Evolutionary conservation across 1,139 yeast genomes (phyloP).

Genomic region (Taphrina wiesneri): DNA sequence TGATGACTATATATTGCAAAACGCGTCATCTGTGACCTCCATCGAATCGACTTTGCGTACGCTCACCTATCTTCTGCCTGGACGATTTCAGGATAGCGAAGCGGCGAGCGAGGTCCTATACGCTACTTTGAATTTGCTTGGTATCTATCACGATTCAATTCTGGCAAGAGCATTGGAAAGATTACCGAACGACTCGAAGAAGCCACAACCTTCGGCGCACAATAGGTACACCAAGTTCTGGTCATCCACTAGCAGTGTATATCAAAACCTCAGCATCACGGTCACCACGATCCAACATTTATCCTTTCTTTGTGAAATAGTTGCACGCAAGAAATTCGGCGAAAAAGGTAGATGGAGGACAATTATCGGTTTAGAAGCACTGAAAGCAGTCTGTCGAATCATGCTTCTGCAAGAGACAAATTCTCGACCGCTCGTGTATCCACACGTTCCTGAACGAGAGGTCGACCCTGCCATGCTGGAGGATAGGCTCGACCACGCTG

Average conservation of each 20-base stretch:
- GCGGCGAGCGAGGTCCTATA: constrained; percentile 46
- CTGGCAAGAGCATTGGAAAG: constrained; percentile 44
- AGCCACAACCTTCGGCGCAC: constrained; percentile 43
- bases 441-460: constrained; percentile 48
- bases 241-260: constrained; percentile 41
- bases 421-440: constrained; percentile 44
- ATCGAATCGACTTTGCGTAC: constrained; percentile 48
- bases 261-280: constrained; percentile 44
- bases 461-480: constrained; percentile 43
- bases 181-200: constrained; percentile 33
- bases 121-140: constrained; percentile 46
- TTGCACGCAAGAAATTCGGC: constrained; percentile 44
- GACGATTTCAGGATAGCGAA: constrained; percentile 50
- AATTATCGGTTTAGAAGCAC: constrained; percentile 45
- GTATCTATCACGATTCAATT: constrained; percentile 48
- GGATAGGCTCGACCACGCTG: constrained; percentile 25
- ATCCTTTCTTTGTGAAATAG: constrained; percentile 49
- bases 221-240: constrained; percentile 46
- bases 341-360: constrained; percentile 44
- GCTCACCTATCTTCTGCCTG: constrained; percentile 49
- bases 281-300: constrained; percentile 46
- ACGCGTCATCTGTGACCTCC: constrained; percentile 48
- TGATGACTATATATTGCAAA: constrained; percentile 44
- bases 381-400: constrained; percentile 45
- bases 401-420: constrained; percentile 43